phyloP scores from a whole-genome alignment of 2,329 filamentous ascomycete genomes.

The Trichoderma lentiforme region DNA sequence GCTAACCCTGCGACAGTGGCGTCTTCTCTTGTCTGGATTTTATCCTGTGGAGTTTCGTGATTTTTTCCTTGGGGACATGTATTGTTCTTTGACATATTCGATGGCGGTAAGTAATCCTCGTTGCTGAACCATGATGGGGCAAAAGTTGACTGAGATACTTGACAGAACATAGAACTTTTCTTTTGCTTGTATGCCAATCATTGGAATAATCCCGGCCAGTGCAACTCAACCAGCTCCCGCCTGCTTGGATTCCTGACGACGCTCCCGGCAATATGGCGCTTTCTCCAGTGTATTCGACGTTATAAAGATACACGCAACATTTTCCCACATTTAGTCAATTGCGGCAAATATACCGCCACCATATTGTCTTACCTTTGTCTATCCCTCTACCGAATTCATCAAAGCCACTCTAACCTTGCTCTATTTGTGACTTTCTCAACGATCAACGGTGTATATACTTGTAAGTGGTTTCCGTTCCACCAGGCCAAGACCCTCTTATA shows the following conservation, averaged over 20 bases:
- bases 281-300: slow-evolving; percentile 84
- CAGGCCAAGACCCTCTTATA: not conserved
- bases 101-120: slow-evolving; percentile 65
- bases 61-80: slow-evolving; percentile 97
- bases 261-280: slow-evolving; percentile 84
- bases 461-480: slow-evolving; percentile 44
- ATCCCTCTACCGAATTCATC: slow-evolving; percentile 77
- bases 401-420: slow-evolving; percentile 54
- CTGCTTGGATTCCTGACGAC: slow-evolving; percentile 81
- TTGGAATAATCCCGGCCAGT: slow-evolving; percentile 71
- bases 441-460: slow-evolving; percentile 81
- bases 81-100: slow-evolving; percentile 89
- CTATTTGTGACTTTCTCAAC: slow-evolving; percentile 76
- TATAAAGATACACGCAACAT: slow-evolving; percentile 82
- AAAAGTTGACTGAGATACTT: not conserved
- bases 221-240: slow-evolving; percentile 82
- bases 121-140: not conserved
- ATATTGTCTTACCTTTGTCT: slow-evolving; percentile 76
- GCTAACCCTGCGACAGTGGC: slow-evolving; percentile 58
- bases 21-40: slow-evolving; percentile 76
- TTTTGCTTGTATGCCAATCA: slow-evolving; percentile 85
- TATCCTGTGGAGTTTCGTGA: slow-evolving; percentile 96
- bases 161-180: slow-evolving; percentile 82
- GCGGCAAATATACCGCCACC: slow-evolving; percentile 84
- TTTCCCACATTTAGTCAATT: slow-evolving; percentile 91